Conservation (phyloP, 768 basidiomycete species). For the Gloeostereum incarnatum region DNA sequence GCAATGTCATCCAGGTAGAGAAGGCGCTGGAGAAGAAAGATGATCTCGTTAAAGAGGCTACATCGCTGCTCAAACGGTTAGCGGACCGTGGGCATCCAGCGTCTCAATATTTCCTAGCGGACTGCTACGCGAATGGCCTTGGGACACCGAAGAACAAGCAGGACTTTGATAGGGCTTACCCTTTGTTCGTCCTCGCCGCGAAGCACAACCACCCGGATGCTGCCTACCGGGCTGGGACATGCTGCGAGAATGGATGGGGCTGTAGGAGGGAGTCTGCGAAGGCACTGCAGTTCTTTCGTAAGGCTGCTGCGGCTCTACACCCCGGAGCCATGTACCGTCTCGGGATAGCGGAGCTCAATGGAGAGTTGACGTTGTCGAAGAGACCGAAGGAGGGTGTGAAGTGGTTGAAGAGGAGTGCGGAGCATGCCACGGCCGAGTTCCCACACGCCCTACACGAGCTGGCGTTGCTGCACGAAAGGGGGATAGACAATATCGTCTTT, state of each 20-base stretch:
- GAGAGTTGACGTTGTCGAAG: conserved; percentile 79
- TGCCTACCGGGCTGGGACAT: conserved; percentile 91
- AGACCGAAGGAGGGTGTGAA: conserved; percentile 95
- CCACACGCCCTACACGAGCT: conserved; percentile 95
- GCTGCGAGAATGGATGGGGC: conserved; percentile 99
- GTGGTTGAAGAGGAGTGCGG: conserved; percentile 96
- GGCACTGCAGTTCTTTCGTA: conserved; percentile 87
- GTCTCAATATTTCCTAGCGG: conserved; percentile 95
- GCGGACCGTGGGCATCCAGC: conserved; percentile 92
- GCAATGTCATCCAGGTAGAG: conserved; percentile 75
- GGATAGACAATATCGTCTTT: conserved; percentile 96
- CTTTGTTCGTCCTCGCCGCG: conserved; percentile 89
- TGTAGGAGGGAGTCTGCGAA: conserved; percentile 88
- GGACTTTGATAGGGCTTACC: conserved; percentile 96
- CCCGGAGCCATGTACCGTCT: conserved; percentile 96
- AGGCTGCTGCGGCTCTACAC: conserved; percentile 85
- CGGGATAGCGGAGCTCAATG: conserved; percentile 93
- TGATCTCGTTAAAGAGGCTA: conserved; percentile 85
- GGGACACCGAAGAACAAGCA: conserved; percentile 84
- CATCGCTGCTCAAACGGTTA: conserved; percentile 75
- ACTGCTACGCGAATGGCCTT: conserved; percentile 98
- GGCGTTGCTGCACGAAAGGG: conserved; percentile 89
- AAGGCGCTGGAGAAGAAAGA: conserved; percentile 76
- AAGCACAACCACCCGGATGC: conserved; percentile 97
- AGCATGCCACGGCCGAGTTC: conserved; percentile 90